A percentile compares a stretch with the other conserved stretches of the same genome.
Conservation (phyloP, 305 asterid species). For the Fraxinus baroniana region DNA sequence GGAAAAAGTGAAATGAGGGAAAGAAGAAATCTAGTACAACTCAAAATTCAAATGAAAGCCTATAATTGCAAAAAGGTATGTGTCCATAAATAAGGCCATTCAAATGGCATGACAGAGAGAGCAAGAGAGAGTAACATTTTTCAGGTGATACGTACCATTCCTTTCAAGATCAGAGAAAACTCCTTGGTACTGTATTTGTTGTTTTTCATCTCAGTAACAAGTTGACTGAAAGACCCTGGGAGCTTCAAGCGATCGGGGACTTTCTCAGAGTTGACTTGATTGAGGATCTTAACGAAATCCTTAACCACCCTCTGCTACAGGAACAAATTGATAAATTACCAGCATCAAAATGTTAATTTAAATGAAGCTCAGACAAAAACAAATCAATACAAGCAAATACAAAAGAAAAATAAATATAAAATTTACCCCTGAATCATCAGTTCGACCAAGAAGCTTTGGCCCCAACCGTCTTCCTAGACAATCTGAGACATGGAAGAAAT, state of each 20-base stretch:
- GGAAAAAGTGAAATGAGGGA: conserved; percentile 6
- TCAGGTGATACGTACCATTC: conserved; percentile 63
- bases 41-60: background rate
- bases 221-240: conserved; percentile 87
- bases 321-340: conserved; percentile 20
- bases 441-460: conserved; percentile 88
- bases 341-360: conserved; percentile 16
- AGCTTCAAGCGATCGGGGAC: conserved; percentile 81
- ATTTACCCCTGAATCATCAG: conserved; percentile 88
- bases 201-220: conserved; percentile 85
- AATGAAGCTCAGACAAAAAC: conserved; percentile 6
- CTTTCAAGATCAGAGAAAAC: conserved; percentile 84
- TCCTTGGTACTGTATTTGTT: conserved; percentile 78
- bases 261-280: conserved; percentile 86
- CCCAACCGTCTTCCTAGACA: conserved; percentile 97
- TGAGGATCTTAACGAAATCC: conserved; percentile 83
- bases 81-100: conserved; percentile 1
- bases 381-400: conserved; percentile 3
- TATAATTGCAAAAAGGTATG: background rate
- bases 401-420: conserved; percentile 2
- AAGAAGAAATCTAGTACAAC: conserved; percentile 2
- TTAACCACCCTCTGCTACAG: conserved; percentile 72
- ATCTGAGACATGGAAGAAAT: conserved; percentile 49
- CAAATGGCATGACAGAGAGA: conserved; percentile 8
- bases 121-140: background rate